Conservation (phyloP, 768 basidiomycete species). For the Rubroboletus pulcherrimus region DNA sequence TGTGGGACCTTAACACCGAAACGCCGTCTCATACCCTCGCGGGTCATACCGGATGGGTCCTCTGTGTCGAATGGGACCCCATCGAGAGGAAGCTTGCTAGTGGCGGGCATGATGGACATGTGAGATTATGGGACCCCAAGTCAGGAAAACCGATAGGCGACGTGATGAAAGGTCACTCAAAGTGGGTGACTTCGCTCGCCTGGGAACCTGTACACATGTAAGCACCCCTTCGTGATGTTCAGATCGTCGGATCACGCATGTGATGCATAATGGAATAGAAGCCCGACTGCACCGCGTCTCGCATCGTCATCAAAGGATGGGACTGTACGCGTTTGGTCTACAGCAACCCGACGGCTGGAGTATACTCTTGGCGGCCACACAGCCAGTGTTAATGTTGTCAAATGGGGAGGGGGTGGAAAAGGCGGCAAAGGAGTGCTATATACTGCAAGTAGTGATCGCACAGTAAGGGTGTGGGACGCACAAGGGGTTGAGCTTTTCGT, state of each 20-base stretch:
- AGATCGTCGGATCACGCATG: not conserved
- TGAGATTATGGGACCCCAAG: conserved; percentile 91
- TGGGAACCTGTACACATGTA: conserved; percentile 97
- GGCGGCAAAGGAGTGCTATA: conserved; percentile 72
- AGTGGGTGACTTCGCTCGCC: conserved; percentile 92
- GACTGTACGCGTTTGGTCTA: conserved; percentile 93
- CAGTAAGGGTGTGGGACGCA: conserved; percentile 93
- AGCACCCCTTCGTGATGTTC: conserved; percentile 23
- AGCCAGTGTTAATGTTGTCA: conserved; percentile 90
- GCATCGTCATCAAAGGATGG: conserved; percentile 97
- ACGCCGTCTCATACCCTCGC: conserved; percentile 81
- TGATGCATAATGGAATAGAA: conserved; percentile 43
- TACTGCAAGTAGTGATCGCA: conserved; percentile 92
- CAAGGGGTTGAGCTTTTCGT: conserved; percentile 50
- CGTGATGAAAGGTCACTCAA: conserved; percentile 87
- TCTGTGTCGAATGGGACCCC: conserved; percentile 97
- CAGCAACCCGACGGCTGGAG: conserved; percentile 63
- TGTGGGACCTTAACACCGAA: conserved; percentile 95
- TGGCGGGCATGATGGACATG: conserved; percentile 92
- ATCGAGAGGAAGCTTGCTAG: conserved; percentile 88
- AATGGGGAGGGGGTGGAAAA: conserved; percentile 89
- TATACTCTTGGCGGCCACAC: conserved; percentile 92
- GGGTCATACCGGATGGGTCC: conserved; percentile 94
- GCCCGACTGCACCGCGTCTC: conserved; percentile 71
- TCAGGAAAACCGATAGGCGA: conserved; percentile 87